These are phyloP conservation scores for Mrakia frigida DNA, from an alignment of 768 basidiomycete genomes.

Conservation along the genomic window DNA sequence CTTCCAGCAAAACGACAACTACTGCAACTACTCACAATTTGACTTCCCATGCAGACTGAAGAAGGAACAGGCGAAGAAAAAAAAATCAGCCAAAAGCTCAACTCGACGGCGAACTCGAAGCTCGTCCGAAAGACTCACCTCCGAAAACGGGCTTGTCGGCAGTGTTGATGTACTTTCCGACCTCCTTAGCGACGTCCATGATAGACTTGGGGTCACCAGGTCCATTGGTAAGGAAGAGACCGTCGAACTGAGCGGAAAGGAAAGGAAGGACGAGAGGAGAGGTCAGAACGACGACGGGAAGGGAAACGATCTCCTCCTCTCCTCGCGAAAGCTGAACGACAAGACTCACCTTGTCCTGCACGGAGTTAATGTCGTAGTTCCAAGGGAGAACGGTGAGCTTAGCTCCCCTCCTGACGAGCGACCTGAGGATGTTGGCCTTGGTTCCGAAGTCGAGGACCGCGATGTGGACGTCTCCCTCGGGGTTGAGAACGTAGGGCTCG, in stretches of 20 bases:
- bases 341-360: conserved; percentile 59
- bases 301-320: not conserved
- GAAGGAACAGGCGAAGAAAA: not conserved
- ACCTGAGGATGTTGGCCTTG: conserved; percentile 94
- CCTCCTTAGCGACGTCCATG: conserved; percentile 72
- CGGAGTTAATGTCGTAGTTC: conserved; percentile 91
- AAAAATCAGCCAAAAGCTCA: not conserved
- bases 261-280: not conserved
- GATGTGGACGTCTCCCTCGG: conserved; percentile 78
- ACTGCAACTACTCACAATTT: not conserved
- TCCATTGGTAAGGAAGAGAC: conserved; percentile 92
- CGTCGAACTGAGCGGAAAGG: conserved; percentile 56
- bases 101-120: not conserved
- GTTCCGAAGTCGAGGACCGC: conserved; percentile 95
- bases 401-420: conserved; percentile 83
- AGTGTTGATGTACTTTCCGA: conserved; percentile 74
- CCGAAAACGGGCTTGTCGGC: conserved; percentile 95
- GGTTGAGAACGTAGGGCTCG: conserved; percentile 75
- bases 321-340: too few species aligned
- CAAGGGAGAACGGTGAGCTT: conserved; percentile 93
- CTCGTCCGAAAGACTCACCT: conserved; percentile 41
- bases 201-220: conserved; percentile 90
- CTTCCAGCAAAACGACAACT: not conserved
- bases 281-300: not conserved
- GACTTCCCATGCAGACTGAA: conserved; percentile 13